Evolutionary conservation across 1,284 basidiomycete genomes (phyloP).

Genomic region (Cryptococcus neoformans): DNA sequence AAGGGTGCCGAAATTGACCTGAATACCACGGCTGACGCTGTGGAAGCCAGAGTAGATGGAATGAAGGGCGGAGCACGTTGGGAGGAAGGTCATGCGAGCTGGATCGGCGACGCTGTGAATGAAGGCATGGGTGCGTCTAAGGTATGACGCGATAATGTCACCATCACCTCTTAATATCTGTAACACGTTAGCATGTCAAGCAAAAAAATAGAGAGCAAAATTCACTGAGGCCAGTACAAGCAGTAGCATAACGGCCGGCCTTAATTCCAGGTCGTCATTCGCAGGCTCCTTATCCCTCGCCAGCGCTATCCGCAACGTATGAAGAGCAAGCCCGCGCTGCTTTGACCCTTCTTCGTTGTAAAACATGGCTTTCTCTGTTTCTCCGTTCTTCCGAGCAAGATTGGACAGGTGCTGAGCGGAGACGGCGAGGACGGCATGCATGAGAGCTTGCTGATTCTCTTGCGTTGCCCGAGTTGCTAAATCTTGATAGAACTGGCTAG

Average conservation of each 20-base stretch:
- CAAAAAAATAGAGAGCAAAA: too few relatives aligned
- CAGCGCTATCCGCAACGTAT: neutral
- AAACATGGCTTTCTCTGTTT: neutral
- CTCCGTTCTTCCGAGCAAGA: neutral
- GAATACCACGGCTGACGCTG: neutral
- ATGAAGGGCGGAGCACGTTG: slow-evolving; percentile 3
- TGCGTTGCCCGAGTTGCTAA: slow-evolving; percentile 2
- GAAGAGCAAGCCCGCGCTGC: slow-evolving; percentile 3
- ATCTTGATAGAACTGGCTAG: slow-evolving; percentile 4
- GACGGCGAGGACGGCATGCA: slow-evolving; percentile 5
- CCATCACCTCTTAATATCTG: too few relatives aligned
- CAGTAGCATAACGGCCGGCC: too few relatives aligned
- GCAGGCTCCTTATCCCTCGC: slow-evolving; percentile 1
- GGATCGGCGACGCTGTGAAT: neutral
- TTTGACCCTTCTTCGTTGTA: neutral
- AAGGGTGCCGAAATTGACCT: neutral
- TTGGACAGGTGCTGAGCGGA: slow-evolving; percentile 7
- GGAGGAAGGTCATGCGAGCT: slow-evolving; percentile 1
- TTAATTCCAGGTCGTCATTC: too few relatives aligned
- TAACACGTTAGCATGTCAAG: too few relatives aligned
- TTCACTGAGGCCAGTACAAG: too few relatives aligned
- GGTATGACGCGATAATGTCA: neutral
- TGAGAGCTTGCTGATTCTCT: slow-evolving; percentile 4
- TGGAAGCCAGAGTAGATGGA: slow-evolving; percentile 6
- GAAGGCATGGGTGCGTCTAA: slow-evolving; percentile 1